Evolutionary conservation across 805 yeast species (phyloP), one percentile per base, ranked within the genome.

Genomic region (Candida rishiriensis): DNA sequence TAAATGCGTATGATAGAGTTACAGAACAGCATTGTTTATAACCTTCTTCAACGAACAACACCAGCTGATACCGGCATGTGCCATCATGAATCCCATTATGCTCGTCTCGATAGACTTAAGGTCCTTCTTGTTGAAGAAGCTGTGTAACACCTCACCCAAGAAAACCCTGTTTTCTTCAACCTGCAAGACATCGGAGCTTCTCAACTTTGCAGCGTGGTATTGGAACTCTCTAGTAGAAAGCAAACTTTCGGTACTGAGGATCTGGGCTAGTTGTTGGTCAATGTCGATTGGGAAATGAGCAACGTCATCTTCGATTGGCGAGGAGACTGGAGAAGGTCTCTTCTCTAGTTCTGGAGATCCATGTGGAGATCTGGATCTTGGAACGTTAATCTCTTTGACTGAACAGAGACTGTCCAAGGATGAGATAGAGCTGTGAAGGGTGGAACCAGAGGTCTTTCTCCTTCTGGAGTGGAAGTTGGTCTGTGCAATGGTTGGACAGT

Each of bases 41-140:
- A 83, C 60, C 56, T 81, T 81, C 40, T 81, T 72, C 42, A 85
- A 66, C 3, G 90, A 84, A 21, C 78, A 70, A 48, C 85, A 78
- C 95, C 95, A 85, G 18, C 64, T 61, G 10, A 78, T 75, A 1
- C 85, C 81, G 36, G 71, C 73, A 52, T 80, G 78, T 2, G 64
- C 53, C 64, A 82, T 66, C 78, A 82, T 79, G 68, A 78, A 82
- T 29, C 73, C 65, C 29, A 68, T 72, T 41, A 68, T 68, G 39
- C 51, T 56, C 45, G 54, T 61, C 43, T 69, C 70, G 43, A 66
- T 44, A n/a, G 14, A 3, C 18, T 31, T 30, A n/a, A 40, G 29
- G 8, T 38, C 44, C 13, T 38, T 56, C 21, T 63, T 57, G 9
- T 54, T 43, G 17, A 46, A 39, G 10, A 43, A 42, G 26, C 56